Conservation (phyloP, 345 rosid species). For the Lepidium aucheri region DNA sequence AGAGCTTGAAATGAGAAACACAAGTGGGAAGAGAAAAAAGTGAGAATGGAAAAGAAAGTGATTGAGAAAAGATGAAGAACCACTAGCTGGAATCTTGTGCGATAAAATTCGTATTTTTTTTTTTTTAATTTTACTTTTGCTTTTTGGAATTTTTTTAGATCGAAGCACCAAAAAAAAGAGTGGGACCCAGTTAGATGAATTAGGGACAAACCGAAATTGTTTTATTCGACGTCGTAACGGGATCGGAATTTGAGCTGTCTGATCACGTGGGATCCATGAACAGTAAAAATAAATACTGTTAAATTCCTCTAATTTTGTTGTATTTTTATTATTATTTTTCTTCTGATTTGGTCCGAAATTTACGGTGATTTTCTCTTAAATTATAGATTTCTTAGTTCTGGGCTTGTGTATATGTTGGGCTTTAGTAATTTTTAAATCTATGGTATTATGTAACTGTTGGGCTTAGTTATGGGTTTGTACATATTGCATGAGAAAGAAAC, state of each 20-base stretch:
- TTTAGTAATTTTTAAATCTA: background rate
- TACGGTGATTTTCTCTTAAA: background rate
- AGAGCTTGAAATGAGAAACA: background rate
- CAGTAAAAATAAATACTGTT: background rate
- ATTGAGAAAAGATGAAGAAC: slow-evolving; percentile 23
- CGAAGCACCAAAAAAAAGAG: background rate
- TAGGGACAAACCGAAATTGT: slow-evolving; percentile 17
- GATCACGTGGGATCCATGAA: slow-evolving; percentile 25
- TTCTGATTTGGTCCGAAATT: slow-evolving; percentile 7
- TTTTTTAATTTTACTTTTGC: slow-evolving; percentile 5
- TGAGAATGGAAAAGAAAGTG: slow-evolving; percentile 12
- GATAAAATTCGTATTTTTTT: background rate
- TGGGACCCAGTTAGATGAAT: slow-evolving; percentile 15
- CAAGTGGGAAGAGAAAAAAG: slow-evolving; percentile 1
- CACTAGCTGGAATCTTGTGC: slow-evolving; percentile 27
- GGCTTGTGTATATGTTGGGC: background rate
- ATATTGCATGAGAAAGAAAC: too few species aligned
- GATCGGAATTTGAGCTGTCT: slow-evolving; percentile 29
- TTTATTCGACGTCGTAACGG: slow-evolving; percentile 19
- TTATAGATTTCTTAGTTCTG: background rate
- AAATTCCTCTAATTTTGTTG: background rate
- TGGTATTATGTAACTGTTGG: background rate
- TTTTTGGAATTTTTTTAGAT: slow-evolving; percentile 7
- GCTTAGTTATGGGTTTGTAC: too few species aligned
- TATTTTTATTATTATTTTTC: background rate